Percentiles rank a stretch among this genome's conserved stretches.
These are phyloP conservation scores for Taiozyma sp. DNA, from an alignment of 1,139 yeast species.

Conservation along the genomic window DNA sequence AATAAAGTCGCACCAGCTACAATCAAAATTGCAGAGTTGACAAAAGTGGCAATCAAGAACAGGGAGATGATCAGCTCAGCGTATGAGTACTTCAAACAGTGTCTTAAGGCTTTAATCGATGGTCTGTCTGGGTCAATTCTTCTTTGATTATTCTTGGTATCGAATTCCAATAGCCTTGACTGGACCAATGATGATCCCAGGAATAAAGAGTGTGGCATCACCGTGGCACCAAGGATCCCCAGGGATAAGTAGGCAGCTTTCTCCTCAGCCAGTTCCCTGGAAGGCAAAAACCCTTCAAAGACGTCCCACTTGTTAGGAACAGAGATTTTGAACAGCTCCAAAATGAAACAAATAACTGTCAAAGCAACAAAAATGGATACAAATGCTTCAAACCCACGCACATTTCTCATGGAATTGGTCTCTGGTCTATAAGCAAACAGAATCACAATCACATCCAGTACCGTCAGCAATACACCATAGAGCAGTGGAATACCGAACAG, in stretches of 20 bases:
- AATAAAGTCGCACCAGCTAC: constrained; percentile 82
- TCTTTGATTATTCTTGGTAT: constrained; percentile 44
- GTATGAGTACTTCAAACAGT: constrained; percentile 66
- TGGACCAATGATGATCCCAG: constrained; percentile 93
- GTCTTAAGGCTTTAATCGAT: constrained; percentile 64
- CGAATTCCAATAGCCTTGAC: constrained; percentile 81
- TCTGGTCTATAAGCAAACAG: constrained; percentile 87
- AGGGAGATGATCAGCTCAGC: constrained; percentile 73
- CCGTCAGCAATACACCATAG: constrained; percentile 77
- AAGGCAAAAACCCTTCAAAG: constrained; percentile 75
- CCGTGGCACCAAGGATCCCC: constrained; percentile 94
- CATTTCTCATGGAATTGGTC: constrained; percentile 67
- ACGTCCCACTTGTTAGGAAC: constrained; percentile 53
- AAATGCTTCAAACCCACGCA: constrained; percentile 77
- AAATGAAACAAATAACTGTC: constrained; percentile 80
- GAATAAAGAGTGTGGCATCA: constrained; percentile 94
- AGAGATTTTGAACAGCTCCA: constrained; percentile 71
- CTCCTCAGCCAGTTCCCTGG: constrained; percentile 64
- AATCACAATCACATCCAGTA: constrained; percentile 79
- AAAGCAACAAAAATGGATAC: constrained; percentile 74
- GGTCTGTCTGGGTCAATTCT: constrained; percentile 41
- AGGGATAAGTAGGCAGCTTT: constrained; percentile 82
- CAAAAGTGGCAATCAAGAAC: constrained; percentile 78
- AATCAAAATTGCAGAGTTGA: constrained; percentile 77
- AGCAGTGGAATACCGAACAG: constrained; percentile 72